A percentile compares a stretch with the other conserved stretches of the same genome.
These are phyloP conservation scores for Ceratocystis albifundus DNA, from an alignment of 2,329 filamentous ascomycete genomes.

Conservation along the genomic window DNA sequence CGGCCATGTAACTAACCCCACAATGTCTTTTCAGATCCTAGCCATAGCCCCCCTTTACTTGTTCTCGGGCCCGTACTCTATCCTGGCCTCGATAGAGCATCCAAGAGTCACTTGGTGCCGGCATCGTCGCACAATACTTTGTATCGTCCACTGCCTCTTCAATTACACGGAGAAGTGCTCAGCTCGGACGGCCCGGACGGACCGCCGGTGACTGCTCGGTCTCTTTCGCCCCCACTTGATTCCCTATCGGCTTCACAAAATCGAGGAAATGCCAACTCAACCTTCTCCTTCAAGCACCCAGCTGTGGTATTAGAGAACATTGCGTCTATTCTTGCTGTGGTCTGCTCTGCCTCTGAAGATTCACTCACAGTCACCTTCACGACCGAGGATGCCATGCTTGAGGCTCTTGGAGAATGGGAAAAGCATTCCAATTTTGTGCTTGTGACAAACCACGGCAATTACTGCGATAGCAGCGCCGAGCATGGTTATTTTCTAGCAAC, in stretches of 20 bases:
- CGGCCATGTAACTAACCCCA: neutral
- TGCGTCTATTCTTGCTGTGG: neutral
- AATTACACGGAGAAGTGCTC: neutral
- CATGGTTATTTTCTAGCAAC: slow-evolving; percentile 15
- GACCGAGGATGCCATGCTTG: neutral
- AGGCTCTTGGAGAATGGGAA: slow-evolving; percentile 6
- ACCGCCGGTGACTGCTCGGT: neutral
- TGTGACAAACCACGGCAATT: slow-evolving; percentile 9
- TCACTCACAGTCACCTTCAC: slow-evolving; percentile 2
- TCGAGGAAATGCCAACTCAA: slow-evolving; percentile 13
- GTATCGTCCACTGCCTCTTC: neutral
- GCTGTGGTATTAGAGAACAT: slow-evolving; percentile 15
- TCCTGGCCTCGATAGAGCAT: neutral
- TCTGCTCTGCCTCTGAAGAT: neutral
- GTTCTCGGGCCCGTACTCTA: neutral
- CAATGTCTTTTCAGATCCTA: neutral
- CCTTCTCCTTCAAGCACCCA: slow-evolving; percentile 15
- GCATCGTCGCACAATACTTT: neutral
- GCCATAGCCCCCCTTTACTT: neutral
- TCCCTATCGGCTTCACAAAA: neutral
- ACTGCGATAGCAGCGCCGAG: neutral
- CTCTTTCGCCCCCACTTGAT: neutral
- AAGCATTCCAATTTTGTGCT: neutral
- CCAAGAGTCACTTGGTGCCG: neutral
- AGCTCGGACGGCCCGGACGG: neutral